A percentile compares a stretch with the other conserved stretches of the same genome.
Evolutionary conservation across 768 basidiomycete species (phyloP).

Genomic region (Amylocystis lapponica): DNA sequence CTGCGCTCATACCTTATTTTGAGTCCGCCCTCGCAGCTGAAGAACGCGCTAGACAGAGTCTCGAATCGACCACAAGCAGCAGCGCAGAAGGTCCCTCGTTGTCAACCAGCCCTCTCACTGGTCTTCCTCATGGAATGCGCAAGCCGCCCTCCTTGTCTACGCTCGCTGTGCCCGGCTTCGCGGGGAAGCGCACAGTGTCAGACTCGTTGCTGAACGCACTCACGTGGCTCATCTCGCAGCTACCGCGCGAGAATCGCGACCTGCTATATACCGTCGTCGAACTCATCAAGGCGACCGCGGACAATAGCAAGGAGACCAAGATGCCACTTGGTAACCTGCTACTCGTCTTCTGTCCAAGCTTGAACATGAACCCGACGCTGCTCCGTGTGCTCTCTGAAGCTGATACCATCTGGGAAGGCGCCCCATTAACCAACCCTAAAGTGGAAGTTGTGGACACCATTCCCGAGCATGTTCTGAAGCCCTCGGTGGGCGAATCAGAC

Average conservation of each 20-base stretch:
- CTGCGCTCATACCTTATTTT: slow-evolving; percentile 64
- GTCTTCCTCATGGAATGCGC: slow-evolving; percentile 38
- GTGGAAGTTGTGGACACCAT: neutral
- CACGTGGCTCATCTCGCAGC: slow-evolving; percentile 52
- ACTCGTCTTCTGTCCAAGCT: slow-evolving; percentile 81
- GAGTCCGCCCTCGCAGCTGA: slow-evolving; percentile 69
- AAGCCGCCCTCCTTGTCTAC: slow-evolving; percentile 81
- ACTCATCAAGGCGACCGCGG: slow-evolving; percentile 71
- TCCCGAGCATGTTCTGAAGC: no score
- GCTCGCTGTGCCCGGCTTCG: slow-evolving; percentile 65
- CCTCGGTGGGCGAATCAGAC: neutral
- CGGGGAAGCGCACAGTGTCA: slow-evolving; percentile 57
- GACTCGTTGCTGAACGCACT: slow-evolving; percentile 51
- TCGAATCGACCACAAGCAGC: slow-evolving; percentile 4
- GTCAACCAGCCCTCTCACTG: slow-evolving; percentile 4
- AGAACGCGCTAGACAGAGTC: slow-evolving; percentile 25
- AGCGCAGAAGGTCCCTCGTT: slow-evolving; percentile 2
- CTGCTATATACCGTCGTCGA: slow-evolving; percentile 78
- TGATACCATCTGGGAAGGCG: slow-evolving; percentile 55
- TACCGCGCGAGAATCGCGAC: slow-evolving; percentile 80
- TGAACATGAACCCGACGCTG: slow-evolving; percentile 72
- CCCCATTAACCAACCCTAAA: neutral
- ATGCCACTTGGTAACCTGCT: slow-evolving; percentile 91
- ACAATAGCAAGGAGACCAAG: slow-evolving; percentile 66
- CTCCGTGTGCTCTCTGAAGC: slow-evolving; percentile 71